Evolutionary conservation across 108 stramenopile species (phyloP), one percentile per base, ranked within the genome.

Genomic region (Cylindrotheca closterium): DNA sequence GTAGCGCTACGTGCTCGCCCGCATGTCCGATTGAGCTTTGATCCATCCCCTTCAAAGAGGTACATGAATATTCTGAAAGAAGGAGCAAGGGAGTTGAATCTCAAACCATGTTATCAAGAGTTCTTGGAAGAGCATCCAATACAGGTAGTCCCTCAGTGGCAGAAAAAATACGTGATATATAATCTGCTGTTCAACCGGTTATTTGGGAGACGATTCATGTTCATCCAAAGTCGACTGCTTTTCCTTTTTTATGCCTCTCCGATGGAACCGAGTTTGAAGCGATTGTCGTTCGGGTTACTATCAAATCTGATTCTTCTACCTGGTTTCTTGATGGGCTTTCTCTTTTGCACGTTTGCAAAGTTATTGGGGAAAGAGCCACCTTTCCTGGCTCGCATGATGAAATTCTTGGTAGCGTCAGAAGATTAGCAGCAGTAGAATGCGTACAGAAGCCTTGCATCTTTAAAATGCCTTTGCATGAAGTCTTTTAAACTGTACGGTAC

Each of bases 1-100:
- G 61, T 85, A 1, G 78, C 84, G 18, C 54, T 75, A 10, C 74
- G 74, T 12, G 80, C 75, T 1, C 67, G 77, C 2, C 54, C 53
- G 3, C 73, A 75, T 47, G 83, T 70, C 1, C 67, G 83, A 21
- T 42, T 84, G 12, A 25, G 34, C 17, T 30, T 37, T n/a, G 83
- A 84, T 60, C 60, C 77, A 0, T 28, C 42, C 22, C 83, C 83
- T 25, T 79, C 78, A 12, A 47, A 28, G 34, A 58, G 83, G 17
- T 84, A 84, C 56, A 80, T 84, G 83, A 58, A 52, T 28, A 78
- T 84, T 19, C 30, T 84, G 28, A 62, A 61, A n/a, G 30, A 68
- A 45, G 83, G 83, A 1, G 83, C 83, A 22, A 32, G 51, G 19
- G 83, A 84, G 58, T 45, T 84, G 8, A 69, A 68, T 45, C 55